These are phyloP conservation scores for Flaveria ramosissima DNA, from an alignment of 129 eudicot species.

Conservation along the genomic window DNA sequence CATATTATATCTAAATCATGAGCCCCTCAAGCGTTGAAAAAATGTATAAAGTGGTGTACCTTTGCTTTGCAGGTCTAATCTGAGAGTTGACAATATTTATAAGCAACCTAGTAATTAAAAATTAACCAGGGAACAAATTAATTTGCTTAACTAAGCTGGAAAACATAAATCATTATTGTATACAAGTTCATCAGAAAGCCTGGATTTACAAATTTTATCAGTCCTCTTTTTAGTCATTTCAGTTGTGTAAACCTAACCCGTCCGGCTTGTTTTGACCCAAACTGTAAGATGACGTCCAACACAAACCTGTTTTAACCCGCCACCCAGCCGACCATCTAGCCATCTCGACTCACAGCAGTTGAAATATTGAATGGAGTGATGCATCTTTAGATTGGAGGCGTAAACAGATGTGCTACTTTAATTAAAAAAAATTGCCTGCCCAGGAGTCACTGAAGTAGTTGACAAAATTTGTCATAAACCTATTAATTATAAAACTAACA, in stretches of 20 bases:
- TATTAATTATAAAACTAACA: too few relatives aligned
- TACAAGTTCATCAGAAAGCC: background rate
- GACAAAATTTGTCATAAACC: too few relatives aligned
- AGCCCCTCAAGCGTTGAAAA: background rate
- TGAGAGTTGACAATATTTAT: slow-evolving; percentile 12
- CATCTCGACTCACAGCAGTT: background rate
- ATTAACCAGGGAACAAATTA: slow-evolving; percentile 10
- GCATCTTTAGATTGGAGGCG: slow-evolving; percentile 4
- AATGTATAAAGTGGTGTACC: slow-evolving; percentile 1
- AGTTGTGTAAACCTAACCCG: background rate
- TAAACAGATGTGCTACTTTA: background rate
- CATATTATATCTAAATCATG: slow-evolving; percentile 19
- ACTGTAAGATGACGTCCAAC: background rate
- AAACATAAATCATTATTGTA: background rate
- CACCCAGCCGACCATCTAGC: background rate
- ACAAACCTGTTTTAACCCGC: background rate
- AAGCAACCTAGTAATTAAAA: slow-evolving; percentile 19
- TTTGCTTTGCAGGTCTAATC: slow-evolving; percentile 23
- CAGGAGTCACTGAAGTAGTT: slow-evolving; percentile 21
- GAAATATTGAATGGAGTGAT: background rate
- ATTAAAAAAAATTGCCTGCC: slow-evolving; percentile 9
- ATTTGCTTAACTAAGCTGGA: background rate
- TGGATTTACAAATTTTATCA: background rate
- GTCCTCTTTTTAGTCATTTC: background rate
- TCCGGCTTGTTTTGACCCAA: background rate